phyloP scores from a whole-genome alignment of 208 protist genomes.

The Trypanosoma scelopori region DNA sequence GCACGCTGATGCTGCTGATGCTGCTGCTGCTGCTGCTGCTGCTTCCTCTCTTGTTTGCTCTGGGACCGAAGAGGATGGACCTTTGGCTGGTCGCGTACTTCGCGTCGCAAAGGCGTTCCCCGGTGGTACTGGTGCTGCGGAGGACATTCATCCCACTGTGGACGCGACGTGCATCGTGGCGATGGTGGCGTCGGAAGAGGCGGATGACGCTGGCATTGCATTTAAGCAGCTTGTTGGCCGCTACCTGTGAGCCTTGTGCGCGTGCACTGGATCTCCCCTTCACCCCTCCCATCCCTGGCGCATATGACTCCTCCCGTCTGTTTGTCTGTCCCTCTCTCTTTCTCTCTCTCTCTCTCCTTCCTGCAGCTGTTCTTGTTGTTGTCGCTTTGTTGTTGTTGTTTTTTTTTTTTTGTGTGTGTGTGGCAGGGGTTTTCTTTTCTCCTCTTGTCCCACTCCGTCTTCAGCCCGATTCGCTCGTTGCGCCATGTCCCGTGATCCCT shows the following conservation, averaged over 20 bases:
- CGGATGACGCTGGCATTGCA: neutral
- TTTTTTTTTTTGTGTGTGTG: too few species aligned
- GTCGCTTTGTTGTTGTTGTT: too few species aligned
- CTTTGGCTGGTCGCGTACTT: conserved; percentile 8
- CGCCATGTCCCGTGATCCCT: conserved; percentile 10
- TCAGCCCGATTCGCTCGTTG: neutral
- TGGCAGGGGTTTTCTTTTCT: too few species aligned
- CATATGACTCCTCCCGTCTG: conserved; percentile 2
- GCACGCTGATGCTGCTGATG: neutral
- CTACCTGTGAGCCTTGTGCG: conserved; percentile 19
- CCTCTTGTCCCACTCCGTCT: neutral
- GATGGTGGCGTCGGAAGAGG: conserved; percentile 20
- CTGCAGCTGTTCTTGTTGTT: too few species aligned
- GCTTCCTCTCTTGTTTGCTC: too few species aligned
- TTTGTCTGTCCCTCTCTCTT: neutral
- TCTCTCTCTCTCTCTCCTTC: neutral
- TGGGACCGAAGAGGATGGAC: neutral
- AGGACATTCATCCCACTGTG: neutral
- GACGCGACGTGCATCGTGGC: conserved; percentile 3
- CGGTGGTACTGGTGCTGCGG: conserved; percentile 16
- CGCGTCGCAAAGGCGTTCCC: conserved; percentile 24
- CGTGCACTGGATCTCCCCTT: neutral
- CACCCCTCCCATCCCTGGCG: neutral
- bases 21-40: too few species aligned
- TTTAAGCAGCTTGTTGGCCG: conserved; percentile 19